Conservation (phyloP, 768 basidiomycete genomes). For the Suillus decipiens region DNA sequence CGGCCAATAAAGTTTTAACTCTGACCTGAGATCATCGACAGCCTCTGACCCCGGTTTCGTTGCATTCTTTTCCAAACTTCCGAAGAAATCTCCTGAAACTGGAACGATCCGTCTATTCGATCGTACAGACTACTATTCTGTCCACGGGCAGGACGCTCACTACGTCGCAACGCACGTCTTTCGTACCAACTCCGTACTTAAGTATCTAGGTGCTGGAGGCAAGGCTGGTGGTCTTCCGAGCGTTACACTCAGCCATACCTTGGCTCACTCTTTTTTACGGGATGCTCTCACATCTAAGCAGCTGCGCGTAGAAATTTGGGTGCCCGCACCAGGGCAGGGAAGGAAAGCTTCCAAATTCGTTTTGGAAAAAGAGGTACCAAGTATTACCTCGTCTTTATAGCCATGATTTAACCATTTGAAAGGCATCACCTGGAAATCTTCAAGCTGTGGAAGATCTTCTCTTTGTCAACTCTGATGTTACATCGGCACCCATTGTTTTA, state of each 20-base stretch:
- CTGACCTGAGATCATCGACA: conserved; percentile 43
- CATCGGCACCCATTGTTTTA: conserved; percentile 86
- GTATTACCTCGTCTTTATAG: background rate
- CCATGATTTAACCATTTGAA: conserved; percentile 31
- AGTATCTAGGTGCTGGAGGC: conserved; percentile 77
- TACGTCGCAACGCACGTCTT: conserved; percentile 83
- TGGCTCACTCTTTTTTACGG: conserved; percentile 80
- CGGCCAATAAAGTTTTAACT: background rate
- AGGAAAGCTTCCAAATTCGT: conserved; percentile 78
- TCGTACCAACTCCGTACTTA: conserved; percentile 89
- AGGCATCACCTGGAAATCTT: conserved; percentile 77
- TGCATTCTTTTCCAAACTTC: conserved; percentile 63
- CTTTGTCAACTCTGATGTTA: conserved; percentile 78
- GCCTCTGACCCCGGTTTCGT: conserved; percentile 80
- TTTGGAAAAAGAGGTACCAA: conserved; percentile 74
- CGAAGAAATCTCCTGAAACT: conserved; percentile 66
- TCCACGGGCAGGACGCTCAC: conserved; percentile 84
- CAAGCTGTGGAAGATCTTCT: conserved; percentile 80
- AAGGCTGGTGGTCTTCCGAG: conserved; percentile 65
- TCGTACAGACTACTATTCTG: conserved; percentile 82
- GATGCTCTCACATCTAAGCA: conserved; percentile 91
- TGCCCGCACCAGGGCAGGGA: conserved; percentile 66
- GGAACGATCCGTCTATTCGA: conserved; percentile 90
- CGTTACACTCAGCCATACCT: conserved; percentile 72
- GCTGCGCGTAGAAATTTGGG: conserved; percentile 91